Percentiles rank a stretch among this genome's conserved stretches.
These are phyloP conservation scores for Typha latifolia DNA, from an alignment of 176 grass and related monocot genomes.

Conservation along the genomic window DNA sequence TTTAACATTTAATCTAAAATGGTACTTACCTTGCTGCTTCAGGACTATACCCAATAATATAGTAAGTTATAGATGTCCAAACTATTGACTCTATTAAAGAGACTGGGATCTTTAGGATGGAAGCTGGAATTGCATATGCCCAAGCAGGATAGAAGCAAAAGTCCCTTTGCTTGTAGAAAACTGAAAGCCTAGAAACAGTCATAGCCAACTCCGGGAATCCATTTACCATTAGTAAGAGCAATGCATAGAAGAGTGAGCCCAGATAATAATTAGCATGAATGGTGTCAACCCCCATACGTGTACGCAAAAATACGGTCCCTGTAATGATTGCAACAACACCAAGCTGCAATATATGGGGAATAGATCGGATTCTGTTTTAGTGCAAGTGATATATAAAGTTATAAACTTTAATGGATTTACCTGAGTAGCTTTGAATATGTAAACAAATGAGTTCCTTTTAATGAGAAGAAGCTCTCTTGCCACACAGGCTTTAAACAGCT, in stretches of 20 bases:
- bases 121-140: slow-evolving; percentile 25
- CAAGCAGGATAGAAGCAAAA: slow-evolving; percentile 26
- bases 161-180: slow-evolving; percentile 32
- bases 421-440: slow-evolving; percentile 37
- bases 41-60: slow-evolving; percentile 35
- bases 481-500: slow-evolving; percentile 60
- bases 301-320: slow-evolving; percentile 55
- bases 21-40: slow-evolving; percentile 12
- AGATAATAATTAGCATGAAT: slow-evolving; percentile 28
- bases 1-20: background rate
- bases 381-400: background rate
- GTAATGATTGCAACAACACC: slow-evolving; percentile 40
- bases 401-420: background rate
- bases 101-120: slow-evolving; percentile 23
- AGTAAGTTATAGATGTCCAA: slow-evolving; percentile 32
- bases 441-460: slow-evolving; percentile 56
- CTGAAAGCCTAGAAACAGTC: slow-evolving; percentile 19
- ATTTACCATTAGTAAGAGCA: slow-evolving; percentile 22
- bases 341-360: slow-evolving; percentile 29
- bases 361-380: background rate
- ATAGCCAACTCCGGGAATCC: slow-evolving; percentile 21
- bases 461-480: slow-evolving; percentile 66
- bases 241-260: slow-evolving; percentile 17
- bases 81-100: slow-evolving; percentile 10
- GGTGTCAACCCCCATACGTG: slow-evolving; percentile 42